A percentile compares a stretch with the other conserved stretches of the same genome.
Evolutionary conservation across 2,329 filamentous ascomycete genomes (phyloP).

Genomic region (Cladosporium oxysporum): DNA sequence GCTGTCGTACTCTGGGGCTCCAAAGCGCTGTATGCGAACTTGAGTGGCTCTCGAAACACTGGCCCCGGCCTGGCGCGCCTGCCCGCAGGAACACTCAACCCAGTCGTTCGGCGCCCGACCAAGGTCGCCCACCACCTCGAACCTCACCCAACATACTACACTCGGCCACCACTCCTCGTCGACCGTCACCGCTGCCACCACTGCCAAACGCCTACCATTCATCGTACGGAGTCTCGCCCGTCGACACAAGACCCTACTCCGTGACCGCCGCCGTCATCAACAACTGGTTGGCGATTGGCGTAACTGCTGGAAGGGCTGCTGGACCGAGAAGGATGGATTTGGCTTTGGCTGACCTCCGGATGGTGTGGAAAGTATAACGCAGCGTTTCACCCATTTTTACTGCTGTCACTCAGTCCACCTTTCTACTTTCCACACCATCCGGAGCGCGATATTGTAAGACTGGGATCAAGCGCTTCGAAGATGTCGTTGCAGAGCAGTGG

Average conservation of each 20-base stretch:
- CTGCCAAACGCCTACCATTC: no score
- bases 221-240: background rate
- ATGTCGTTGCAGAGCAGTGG: no score
- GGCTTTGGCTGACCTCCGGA: background rate
- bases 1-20: background rate
- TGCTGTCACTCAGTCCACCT: background rate
- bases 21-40: background rate
- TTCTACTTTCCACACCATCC: background rate
- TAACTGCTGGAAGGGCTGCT: conserved; percentile 95
- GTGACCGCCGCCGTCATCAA: background rate
- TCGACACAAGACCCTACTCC: background rate
- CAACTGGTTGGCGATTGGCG: conserved; percentile 89
- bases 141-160: background rate
- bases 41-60: background rate
- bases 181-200: no score
- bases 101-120: background rate
- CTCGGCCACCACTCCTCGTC: background rate
- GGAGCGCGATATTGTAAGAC: no score
- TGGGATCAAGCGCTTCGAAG: no score
- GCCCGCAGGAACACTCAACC: background rate
- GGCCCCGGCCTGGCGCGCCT: no score
- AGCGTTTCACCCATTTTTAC: background rate
- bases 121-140: background rate
- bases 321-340: conserved; percentile 65
- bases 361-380: background rate